phyloP scores from a whole-genome alignment of 495 filamentous ascomycete species.

The Hypomontagnella submonticulosa region DNA sequence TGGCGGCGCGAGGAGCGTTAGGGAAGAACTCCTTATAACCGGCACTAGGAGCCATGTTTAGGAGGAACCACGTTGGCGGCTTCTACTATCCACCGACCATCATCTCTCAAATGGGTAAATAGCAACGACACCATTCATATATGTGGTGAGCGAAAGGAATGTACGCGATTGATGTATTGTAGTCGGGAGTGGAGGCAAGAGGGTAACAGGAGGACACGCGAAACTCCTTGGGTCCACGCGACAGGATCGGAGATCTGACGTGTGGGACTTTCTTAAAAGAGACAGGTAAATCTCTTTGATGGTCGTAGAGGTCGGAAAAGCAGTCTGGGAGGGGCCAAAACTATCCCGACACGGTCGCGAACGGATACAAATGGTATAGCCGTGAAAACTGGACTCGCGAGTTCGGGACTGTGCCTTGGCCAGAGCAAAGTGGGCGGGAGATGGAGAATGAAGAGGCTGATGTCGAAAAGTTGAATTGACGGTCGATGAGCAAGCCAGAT shows the following conservation, averaged over 20 bases:
- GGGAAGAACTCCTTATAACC: slow-evolving; percentile 93
- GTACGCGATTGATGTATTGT: slow-evolving; percentile 28
- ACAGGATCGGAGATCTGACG: slow-evolving; percentile 51
- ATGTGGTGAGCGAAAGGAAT: slow-evolving; percentile 12
- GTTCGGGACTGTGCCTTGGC: slow-evolving; percentile 32
- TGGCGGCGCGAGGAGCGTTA: slow-evolving; percentile 73
- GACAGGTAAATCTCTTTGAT: slow-evolving; percentile 21
- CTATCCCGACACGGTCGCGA: slow-evolving; percentile 35
- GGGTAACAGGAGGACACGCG: slow-evolving; percentile 45
- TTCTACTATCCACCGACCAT: slow-evolving; percentile 63
- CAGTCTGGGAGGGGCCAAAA: slow-evolving; percentile 14
- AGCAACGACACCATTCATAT: slow-evolving; percentile 57
- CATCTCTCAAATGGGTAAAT: slow-evolving; percentile 60
- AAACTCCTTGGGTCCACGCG: slow-evolving; percentile 53
- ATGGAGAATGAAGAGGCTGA: slow-evolving; percentile 47
- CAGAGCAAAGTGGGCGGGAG: slow-evolving; percentile 37
- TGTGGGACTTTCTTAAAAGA: slow-evolving; percentile 50
- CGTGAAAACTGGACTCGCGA: slow-evolving; percentile 17
- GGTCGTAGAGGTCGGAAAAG: slow-evolving; percentile 21
- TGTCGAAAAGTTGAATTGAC: slow-evolving; percentile 47
- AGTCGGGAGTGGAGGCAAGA: slow-evolving; percentile 20
- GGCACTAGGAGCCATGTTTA: slow-evolving; percentile 80
- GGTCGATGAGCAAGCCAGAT: slow-evolving; percentile 48
- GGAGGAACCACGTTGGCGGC: slow-evolving; percentile 56
- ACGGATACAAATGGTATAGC: slow-evolving; percentile 20